These are phyloP conservation scores for Calonectria naviculata DNA, from an alignment of 2,329 filamentous ascomycete species.

Conservation along the genomic window DNA sequence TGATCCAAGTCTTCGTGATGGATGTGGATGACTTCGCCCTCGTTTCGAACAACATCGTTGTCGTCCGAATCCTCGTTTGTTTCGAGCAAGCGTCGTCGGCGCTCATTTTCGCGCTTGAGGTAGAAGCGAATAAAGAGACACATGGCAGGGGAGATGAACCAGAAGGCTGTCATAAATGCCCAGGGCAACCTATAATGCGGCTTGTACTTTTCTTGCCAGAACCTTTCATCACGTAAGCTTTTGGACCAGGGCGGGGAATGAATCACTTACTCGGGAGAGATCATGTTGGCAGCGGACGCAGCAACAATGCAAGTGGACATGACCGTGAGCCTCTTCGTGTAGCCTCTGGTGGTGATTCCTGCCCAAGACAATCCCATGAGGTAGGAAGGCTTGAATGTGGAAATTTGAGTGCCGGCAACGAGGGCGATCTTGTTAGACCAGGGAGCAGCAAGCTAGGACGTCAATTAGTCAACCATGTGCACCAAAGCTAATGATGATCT, in stretches of 20 bases:
- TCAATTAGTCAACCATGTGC: background rate
- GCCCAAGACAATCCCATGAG: background rate
- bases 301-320: background rate
- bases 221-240: background rate
- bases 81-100: background rate
- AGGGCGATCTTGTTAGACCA: background rate
- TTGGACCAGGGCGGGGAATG: background rate
- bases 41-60: background rate
- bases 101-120: background rate
- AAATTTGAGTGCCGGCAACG: background rate
- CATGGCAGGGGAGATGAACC: background rate
- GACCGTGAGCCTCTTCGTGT: background rate
- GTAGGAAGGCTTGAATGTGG: background rate
- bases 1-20: background rate
- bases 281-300: background rate
- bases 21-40: background rate
- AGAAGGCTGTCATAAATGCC: background rate
- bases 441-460: background rate
- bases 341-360: background rate
- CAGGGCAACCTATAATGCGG: background rate
- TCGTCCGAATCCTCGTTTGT: background rate
- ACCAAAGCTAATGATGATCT: accelerated
- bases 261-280: background rate
- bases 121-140: background rate
- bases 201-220: background rate